Conservation (phyloP, 257 asterid species). For the Petunia axillaris region DNA sequence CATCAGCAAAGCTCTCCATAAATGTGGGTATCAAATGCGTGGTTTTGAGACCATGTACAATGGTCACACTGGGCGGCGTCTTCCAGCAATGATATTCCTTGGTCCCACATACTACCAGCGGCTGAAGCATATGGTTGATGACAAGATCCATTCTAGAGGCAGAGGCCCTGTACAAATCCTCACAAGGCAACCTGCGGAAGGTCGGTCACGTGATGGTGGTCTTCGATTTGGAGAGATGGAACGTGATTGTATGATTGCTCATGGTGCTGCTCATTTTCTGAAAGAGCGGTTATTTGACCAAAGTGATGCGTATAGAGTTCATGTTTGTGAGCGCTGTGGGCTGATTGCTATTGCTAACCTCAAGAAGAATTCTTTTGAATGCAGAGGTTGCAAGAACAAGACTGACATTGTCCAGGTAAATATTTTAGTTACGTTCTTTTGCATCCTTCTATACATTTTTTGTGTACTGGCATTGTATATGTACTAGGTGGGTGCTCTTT, state of each 20-base stretch:
- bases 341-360: slow-evolving; percentile 91
- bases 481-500: not conserved
- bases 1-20: slow-evolving; percentile 91
- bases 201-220: slow-evolving; percentile 97
- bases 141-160: slow-evolving; percentile 96
- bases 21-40: slow-evolving; percentile 97
- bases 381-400: slow-evolving; percentile 96
- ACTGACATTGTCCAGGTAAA: slow-evolving; percentile 92
- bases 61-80: slow-evolving; percentile 92
- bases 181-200: slow-evolving; percentile 97
- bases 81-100: slow-evolving; percentile 78
- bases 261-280: slow-evolving; percentile 94
- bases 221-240: slow-evolving; percentile 99
- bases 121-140: slow-evolving; percentile 97
- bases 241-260: slow-evolving; percentile 97
- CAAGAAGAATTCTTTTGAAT: slow-evolving; percentile 87
- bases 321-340: slow-evolving; percentile 91
- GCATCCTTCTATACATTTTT: not conserved
- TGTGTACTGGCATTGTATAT: not conserved
- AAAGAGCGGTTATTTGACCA: slow-evolving; percentile 94
- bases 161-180: slow-evolving; percentile 97
- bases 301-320: slow-evolving; percentile 94
- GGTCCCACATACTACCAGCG: slow-evolving; percentile 98
- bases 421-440: not conserved
- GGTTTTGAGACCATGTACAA: slow-evolving; percentile 98